Conservation (phyloP, 768 basidiomycete genomes). For the Psilocybe subaeruginosa region DNA sequence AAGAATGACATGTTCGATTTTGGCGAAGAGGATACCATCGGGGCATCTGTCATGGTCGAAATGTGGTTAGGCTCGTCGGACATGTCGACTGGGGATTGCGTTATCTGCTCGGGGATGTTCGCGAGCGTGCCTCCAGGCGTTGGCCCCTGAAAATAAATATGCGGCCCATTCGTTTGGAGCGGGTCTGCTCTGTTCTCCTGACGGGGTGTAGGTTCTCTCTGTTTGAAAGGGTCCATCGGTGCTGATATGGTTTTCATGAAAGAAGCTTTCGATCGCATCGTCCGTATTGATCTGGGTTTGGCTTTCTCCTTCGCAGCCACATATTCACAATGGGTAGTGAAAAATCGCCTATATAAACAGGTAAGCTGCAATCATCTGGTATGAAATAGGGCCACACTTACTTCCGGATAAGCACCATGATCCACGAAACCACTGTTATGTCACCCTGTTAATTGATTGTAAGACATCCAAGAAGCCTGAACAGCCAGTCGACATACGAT, state of each 20-base stretch:
- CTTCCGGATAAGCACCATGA: conserved; percentile 70
- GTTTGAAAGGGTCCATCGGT: conserved; percentile 27
- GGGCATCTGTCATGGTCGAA: conserved; percentile 10
- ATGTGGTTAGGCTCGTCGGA: conserved; percentile 1
- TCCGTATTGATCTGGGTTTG: conserved; percentile 16
- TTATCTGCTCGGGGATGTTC: conserved; percentile 1
- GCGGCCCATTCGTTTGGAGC: conserved; percentile 1
- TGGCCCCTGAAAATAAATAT: conserved; percentile 21
- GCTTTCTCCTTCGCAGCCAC: conserved; percentile 27
- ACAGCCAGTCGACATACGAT: conserved; percentile 34
- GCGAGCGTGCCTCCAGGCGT: conserved; percentile 25
- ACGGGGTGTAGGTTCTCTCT: conserved; percentile 15
- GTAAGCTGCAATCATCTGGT: neutral
- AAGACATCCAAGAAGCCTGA: neutral
- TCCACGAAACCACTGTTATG: conserved; percentile 58
- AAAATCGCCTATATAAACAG: conserved; percentile 38
- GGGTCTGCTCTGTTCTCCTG: conserved; percentile 12
- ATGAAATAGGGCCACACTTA: conserved; percentile 21
- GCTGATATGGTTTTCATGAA: conserved; percentile 37
- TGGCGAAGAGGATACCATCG: conserved; percentile 24
- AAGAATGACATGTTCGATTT: conserved; percentile 13
- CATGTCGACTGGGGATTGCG: neutral
- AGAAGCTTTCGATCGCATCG: conserved; percentile 26
- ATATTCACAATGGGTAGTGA: conserved; percentile 45
- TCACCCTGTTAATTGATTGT: conserved; percentile 37